Base-by-base conservation (phyloP, 1,139 yeast genomes). In the Geotrichum restrictum region DNA sequence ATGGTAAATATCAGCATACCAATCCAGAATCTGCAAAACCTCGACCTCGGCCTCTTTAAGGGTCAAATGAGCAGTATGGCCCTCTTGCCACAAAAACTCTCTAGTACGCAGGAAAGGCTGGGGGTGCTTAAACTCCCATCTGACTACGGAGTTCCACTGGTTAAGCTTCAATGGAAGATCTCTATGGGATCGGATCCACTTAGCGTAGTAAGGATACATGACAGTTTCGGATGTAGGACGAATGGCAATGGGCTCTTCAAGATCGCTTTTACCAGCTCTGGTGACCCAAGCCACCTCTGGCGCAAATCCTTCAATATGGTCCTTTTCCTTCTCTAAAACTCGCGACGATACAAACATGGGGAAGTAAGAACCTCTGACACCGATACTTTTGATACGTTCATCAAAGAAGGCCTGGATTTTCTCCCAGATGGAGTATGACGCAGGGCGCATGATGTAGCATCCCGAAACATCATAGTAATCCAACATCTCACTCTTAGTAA, bases 281-380 rank as follows among this genome's bases (percentile, higher is more conserved):
- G 99, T 94, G 61, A 94, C 98, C 99, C 99, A 94, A 22, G 99
- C 99, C 54, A 94, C 99, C 74, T 94, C 99, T 31, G 99, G 98
- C 48, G 99, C 98, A 71, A 94, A 94, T 38, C 99, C 99, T 73
- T 94, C 98, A 65, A 94, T 84, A 69, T 94, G 99, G 70, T 94
- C 99, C 75, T 94, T 94, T 76, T 94, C 99, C 75, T 85, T 88
- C 73, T 93, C 98, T 65, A 94, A 78, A 33, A 93, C 98, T 63
- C 82, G 80, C 51, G 88, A 78, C 10, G 98, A 89, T 47, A 94
- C 98, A 68, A 94, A 94, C 96, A 94, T 88, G 61, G 99, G 99
- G 85, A 94, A 94, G 70, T 93, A 93, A 27, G 98, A 85, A 73
- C 93, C 93, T 65, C 85, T 83, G 56, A 94, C 98, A 57, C 98